Evolutionary conservation across 2,329 filamentous ascomycete species (phyloP).

Genomic region (Fusarium hostae): DNA sequence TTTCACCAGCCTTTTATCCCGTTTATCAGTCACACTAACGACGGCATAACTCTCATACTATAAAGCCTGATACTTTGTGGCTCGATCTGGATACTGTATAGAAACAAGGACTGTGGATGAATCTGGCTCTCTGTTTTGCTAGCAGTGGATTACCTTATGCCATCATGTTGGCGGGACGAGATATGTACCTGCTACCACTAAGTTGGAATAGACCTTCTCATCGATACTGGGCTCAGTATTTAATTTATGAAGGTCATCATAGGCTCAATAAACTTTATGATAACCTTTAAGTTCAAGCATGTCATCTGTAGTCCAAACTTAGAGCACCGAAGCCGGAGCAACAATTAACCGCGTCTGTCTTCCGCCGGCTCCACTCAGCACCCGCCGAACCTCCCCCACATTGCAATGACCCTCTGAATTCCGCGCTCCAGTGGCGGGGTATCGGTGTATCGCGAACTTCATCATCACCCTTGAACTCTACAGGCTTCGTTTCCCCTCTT

Average conservation of each 20-base stretch:
- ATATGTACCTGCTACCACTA: background rate
- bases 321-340: background rate
- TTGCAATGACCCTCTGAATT: constrained; percentile 7
- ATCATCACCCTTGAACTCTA: background rate
- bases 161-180: background rate
- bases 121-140: background rate
- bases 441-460: constrained; percentile 22
- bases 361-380: constrained; percentile 6
- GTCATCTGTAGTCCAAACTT: background rate
- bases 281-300: background rate
- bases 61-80: no score
- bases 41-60: no score
- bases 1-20: background rate
- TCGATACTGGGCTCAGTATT: background rate
- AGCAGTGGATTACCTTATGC: background rate
- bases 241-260: background rate
- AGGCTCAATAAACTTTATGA: background rate
- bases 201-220: background rate
- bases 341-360: background rate
- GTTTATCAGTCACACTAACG: no score
- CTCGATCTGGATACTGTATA: no score
- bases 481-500: background rate
- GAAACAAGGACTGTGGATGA: no score
- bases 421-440: constrained; percentile 36
- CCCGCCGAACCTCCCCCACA: constrained; percentile 6